phyloP scores from a whole-genome alignment of 208 protist genomes.

The Acanthamoeba rhysodes region DNA sequence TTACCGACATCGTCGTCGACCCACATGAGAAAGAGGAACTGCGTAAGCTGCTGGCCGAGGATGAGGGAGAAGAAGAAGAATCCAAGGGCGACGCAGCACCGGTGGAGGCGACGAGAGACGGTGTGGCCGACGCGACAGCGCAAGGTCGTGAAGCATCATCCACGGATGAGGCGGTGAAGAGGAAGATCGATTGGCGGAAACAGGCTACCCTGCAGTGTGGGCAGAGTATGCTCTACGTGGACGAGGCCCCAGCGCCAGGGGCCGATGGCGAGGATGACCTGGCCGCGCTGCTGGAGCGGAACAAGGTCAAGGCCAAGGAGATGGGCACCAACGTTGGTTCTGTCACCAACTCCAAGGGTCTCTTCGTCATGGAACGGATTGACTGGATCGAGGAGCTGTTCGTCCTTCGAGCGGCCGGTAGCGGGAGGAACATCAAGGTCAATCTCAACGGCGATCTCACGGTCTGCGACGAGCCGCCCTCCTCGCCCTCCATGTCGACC shows the following conservation, averaged over 20 bases:
- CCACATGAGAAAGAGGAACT: not conserved
- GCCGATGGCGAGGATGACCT: not conserved
- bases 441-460: constrained; percentile 64
- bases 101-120: too few species aligned
- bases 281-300: not conserved
- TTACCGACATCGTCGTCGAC: constrained; percentile 7
- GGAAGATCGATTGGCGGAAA: constrained; percentile 54
- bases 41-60: constrained; percentile 10
- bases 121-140: too few species aligned
- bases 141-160: too few species aligned
- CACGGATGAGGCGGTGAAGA: not conserved
- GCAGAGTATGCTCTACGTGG: constrained; percentile 23
- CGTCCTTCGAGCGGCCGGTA: not conserved
- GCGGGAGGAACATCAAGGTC: not conserved
- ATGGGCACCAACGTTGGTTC: not conserved
- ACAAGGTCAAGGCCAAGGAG: constrained; percentile 27
- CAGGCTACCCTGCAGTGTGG: constrained; percentile 41
- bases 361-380: constrained; percentile 38
- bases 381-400: constrained; percentile 70
- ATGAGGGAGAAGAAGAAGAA: not conserved
- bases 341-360: not conserved
- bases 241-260: not conserved
- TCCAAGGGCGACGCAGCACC: not conserved
- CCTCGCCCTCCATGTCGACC: not conserved
- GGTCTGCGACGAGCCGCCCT: not conserved